Evolutionary conservation across 148 eudicot genomes (phyloP), one percentile per base, ranked within the genome.

Genomic region (Limonium bicolor): DNA sequence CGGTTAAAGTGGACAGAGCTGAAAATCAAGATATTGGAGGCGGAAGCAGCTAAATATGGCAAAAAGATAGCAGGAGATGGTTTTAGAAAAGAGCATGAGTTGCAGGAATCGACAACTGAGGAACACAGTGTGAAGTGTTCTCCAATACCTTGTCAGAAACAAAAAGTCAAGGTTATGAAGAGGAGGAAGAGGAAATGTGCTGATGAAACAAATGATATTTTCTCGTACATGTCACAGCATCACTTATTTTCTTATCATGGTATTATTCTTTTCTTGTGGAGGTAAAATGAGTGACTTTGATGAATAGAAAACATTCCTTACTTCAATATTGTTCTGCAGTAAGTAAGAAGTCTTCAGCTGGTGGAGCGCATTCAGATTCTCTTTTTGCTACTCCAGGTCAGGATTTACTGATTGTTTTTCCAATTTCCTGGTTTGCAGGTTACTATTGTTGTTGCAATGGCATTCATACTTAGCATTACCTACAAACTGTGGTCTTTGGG

Each of bases 1-100:
- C 77, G 82, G 14, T 77, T 77, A 56, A 85, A 69, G 63, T 85
- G 85, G 95, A 68, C 54, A 21, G 95, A 85, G 65, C 62, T 85
- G 56, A 70, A 71, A 56, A 47, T 76, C 18, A 69, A 58, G 71
- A 69, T 68, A 56, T 51, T 80, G 32, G 48, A 52, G 36, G 54
- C 63, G 15, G 73, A 53, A 58, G 79, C 56, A 5, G 36, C 22
- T 20, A 62, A 73, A 57, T 80, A 77, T 71, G 80, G 63, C 35
- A 63, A 41, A 53, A 61, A 71, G 56, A 56, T 77, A 48, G 70
- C 52, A 41, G 66, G 67, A 54, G 47, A 52, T 48, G 52, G 50
- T 20, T 62, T 19, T 47, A 51, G 54, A 50, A 71, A 73, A 68
- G 69, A 63, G 41, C 27, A 30, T 41, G 67, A 59, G 22, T 33